Percentiles rank a stretch among this genome's conserved stretches.
phyloP scores from a whole-genome alignment of 768 basidiomycete species.

The Leccinum disarticulatum region DNA sequence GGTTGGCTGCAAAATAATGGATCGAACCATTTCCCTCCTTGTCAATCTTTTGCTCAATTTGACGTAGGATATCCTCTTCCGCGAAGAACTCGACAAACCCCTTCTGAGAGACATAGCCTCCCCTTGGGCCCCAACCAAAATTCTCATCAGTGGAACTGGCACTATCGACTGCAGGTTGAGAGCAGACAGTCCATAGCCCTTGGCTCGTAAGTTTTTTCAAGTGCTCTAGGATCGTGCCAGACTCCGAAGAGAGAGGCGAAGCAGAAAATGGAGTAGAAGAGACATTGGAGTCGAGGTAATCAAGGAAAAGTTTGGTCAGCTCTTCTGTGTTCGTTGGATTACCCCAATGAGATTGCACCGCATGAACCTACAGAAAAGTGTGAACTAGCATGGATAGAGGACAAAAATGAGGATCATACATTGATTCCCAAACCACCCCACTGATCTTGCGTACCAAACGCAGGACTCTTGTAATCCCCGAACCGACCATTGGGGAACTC shows the following conservation, averaged over 20 bases:
- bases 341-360: conserved; percentile 74
- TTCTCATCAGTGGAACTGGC: conserved; percentile 68
- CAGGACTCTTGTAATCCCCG: conserved; percentile 96
- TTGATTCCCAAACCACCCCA: conserved; percentile 72
- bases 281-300: conserved; percentile 73
- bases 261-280: conserved; percentile 87
- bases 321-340: conserved; percentile 59
- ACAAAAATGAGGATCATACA: conserved; percentile 35
- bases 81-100: conserved; percentile 97
- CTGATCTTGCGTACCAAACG: conserved; percentile 78
- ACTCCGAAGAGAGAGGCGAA: conserved; percentile 78
- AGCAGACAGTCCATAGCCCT: conserved; percentile 96
- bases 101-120: conserved; percentile 97
- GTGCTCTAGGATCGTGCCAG: conserved; percentile 72
- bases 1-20: conserved; percentile 84
- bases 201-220: conserved; percentile 72
- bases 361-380: conserved; percentile 46
- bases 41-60: conserved; percentile 57
- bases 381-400: neutral
- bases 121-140: conserved; percentile 91
- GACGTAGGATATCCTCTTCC: conserved; percentile 53
- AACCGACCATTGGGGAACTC: conserved; percentile 99
- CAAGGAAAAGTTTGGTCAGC: conserved; percentile 76
- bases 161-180: conserved; percentile 92
- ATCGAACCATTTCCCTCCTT: conserved; percentile 63